A percentile compares a stretch with the other conserved stretches of the same genome.
Conservation (phyloP, 2,329 filamentous ascomycete species). For the Elsinoe batatas region DNA sequence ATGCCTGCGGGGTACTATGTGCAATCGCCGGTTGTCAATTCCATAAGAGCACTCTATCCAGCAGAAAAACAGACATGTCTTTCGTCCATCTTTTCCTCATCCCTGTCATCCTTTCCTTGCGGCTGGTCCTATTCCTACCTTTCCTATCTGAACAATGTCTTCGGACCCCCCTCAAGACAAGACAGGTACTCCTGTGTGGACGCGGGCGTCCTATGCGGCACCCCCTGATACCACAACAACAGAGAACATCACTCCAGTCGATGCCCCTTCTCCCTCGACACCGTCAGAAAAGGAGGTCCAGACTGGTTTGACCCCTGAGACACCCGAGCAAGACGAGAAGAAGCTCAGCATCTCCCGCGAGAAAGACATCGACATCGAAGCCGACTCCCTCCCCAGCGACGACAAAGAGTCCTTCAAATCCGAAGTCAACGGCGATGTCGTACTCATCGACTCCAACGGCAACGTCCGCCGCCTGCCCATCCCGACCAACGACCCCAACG, state of each 20-base stretch:
- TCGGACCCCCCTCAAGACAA: neutral
- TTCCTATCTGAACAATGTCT: neutral
- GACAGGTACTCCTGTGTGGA: slow-evolving; percentile 6
- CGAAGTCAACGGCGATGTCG: slow-evolving; percentile 16
- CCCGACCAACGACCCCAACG: slow-evolving; percentile 19
- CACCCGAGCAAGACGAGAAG: neutral
- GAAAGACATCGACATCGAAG: neutral
- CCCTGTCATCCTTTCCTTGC: neutral
- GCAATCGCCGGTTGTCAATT: slow-evolving; percentile 9
- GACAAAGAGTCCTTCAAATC: slow-evolving; percentile 10
- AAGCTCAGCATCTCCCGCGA: slow-evolving; percentile 6
- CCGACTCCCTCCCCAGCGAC: slow-evolving; percentile 1
- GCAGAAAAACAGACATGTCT: neutral
- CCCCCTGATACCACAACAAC: neutral
- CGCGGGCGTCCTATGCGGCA: slow-evolving; percentile 9
- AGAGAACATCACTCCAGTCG: slow-evolving; percentile 4
- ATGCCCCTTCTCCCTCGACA: neutral
- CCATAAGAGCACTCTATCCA: slow-evolving; percentile 10
- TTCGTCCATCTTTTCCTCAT: neutral
- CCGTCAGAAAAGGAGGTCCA: slow-evolving; percentile 1
- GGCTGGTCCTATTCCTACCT: neutral
- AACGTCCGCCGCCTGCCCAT: slow-evolving; percentile 20
- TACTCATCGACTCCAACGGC: slow-evolving; percentile 18
- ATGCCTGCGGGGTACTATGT: slow-evolving; percentile 5
- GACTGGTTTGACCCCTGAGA: neutral